Conservation (phyloP, 331 rosid species). For the Malus hybrid region DNA sequence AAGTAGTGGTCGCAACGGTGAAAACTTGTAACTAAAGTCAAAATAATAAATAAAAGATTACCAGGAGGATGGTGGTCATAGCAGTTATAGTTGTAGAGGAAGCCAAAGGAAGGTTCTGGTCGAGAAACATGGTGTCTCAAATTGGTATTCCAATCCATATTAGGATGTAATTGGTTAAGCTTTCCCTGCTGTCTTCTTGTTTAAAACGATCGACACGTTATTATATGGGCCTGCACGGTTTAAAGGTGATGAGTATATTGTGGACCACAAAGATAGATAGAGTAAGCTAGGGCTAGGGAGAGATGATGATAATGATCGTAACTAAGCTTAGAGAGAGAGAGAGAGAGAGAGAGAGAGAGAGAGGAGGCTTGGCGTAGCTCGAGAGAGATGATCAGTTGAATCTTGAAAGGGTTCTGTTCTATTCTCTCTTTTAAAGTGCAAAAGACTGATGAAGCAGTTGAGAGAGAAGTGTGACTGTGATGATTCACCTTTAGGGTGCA, state of each 20-base stretch:
- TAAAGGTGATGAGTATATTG: background rate
- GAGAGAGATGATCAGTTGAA: background rate
- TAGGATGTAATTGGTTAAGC: conserved; percentile 12
- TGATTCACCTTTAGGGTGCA: conserved; percentile 63
- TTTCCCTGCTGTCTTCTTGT: conserved; percentile 16
- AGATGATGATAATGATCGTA: background rate
- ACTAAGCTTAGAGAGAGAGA: background rate
- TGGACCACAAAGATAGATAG: conserved; percentile 41
- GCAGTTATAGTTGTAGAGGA: conserved; percentile 58
- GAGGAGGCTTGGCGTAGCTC: conserved; percentile 33
- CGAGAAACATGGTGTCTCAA: conserved; percentile 52
- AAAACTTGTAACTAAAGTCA: background rate
- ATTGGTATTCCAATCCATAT: conserved; percentile 70
- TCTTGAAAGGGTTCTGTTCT: conserved; percentile 11
- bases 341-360: background rate
- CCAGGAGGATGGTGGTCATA: conserved; percentile 38
- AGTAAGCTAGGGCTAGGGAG: background rate
- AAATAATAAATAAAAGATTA: background rate
- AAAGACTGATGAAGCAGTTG: conserved; percentile 1
- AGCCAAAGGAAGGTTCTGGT: conserved; percentile 64
- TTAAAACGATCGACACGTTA: conserved; percentile 10
- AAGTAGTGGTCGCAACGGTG: background rate
- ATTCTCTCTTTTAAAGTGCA: background rate
- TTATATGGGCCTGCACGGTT: conserved; percentile 14
- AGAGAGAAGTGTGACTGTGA: conserved; percentile 21